Base-by-base conservation (phyloP, 768 basidiomycete genomes). In the Cantharellus cinnabarinus region DNA sequence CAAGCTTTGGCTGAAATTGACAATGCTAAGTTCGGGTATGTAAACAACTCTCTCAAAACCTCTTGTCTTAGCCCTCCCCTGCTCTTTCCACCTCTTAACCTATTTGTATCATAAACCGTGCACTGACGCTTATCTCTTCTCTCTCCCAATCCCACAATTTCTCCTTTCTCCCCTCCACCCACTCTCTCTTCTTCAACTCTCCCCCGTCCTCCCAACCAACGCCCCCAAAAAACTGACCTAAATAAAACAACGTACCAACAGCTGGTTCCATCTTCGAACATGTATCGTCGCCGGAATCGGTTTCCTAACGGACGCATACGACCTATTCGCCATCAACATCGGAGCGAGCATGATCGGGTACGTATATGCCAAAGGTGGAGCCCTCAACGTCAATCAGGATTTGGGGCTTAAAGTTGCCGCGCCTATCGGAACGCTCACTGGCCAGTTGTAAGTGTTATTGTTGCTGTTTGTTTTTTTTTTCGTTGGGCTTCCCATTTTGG, bases 311-410 rank as follows among this genome's bases (percentile, higher is more conserved):
- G 65, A 65, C 53, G 65, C 66, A 60, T 87, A 87, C 65, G 88
- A 89, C 62, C 82, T 93, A 61, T 95, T 91, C 66, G 85, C 87
- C 4, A 93, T 93, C 71, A 88, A 82, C 69, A 85, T 93, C 51
- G 88, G 79, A 0, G 79, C 84, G 0, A 74, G 74, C 0, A 91
- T 93, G 87, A 70, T 94, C 59, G 86, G 83, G 35, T 91, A 66
- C 41, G 41, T 57, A 35, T 42, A 57, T 38, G 65, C 65, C 55
- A 57, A 67, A 41, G 67, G 63, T 61, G 70, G 71, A 60, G 60
- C 71, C 63, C 71, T 83, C 53, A 76, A 72, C 60, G 57, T 73
- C 56, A 78, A 84, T 66, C 85, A 89, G 68, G 76, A 81, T 63
- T 79, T 88, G 35, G 86, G 82, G 61, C 65, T 88, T 68, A 87